Evolutionary conservation across 352 stramenopile species (phyloP).

Genomic region (Pythium volutum): DNA sequence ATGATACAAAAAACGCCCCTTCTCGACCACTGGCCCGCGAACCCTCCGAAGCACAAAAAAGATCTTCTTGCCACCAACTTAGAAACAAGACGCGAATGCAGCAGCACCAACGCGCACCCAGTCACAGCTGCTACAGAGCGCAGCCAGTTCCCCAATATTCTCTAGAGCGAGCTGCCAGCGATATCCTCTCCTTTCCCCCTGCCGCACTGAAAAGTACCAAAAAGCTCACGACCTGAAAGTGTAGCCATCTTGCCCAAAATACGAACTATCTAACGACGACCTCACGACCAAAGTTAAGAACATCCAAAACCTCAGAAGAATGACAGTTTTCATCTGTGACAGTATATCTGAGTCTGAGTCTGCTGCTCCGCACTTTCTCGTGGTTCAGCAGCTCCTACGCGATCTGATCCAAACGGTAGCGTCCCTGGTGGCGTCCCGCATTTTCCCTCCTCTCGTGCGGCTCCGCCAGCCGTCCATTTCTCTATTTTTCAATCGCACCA

Average conservation of each 20-base stretch:
- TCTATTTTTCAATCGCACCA: neutral
- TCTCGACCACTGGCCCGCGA: neutral
- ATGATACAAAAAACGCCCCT: neutral
- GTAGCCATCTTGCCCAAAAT: conserved; percentile 21
- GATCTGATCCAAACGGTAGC: conserved; percentile 5
- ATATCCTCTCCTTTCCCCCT: neutral
- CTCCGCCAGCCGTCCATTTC: conserved; percentile 4
- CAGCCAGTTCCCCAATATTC: neutral
- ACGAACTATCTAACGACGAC: neutral
- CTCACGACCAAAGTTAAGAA: too few species aligned
- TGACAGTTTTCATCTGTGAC: conserved; percentile 1
- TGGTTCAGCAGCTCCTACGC: conserved; percentile 15
- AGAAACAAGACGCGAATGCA: conserved; percentile 4
- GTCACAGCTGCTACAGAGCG: too few species aligned
- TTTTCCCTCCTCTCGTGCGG: neutral
- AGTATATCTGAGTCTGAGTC: conserved; percentile 15
- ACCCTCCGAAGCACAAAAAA: neutral
- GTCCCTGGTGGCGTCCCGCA: neutral
- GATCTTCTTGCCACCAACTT: neutral
- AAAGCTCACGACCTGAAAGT: neutral
- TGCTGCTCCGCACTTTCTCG: conserved; percentile 21
- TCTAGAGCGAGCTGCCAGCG: neutral
- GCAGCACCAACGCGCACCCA: too few species aligned
- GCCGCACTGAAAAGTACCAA: neutral
- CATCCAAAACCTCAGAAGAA: too few species aligned